A percentile compares a stretch with the other conserved stretches of the same genome.
These are phyloP conservation scores for Bauhinia variegata DNA, from an alignment of 306 rosid species.

Conservation along the genomic window DNA sequence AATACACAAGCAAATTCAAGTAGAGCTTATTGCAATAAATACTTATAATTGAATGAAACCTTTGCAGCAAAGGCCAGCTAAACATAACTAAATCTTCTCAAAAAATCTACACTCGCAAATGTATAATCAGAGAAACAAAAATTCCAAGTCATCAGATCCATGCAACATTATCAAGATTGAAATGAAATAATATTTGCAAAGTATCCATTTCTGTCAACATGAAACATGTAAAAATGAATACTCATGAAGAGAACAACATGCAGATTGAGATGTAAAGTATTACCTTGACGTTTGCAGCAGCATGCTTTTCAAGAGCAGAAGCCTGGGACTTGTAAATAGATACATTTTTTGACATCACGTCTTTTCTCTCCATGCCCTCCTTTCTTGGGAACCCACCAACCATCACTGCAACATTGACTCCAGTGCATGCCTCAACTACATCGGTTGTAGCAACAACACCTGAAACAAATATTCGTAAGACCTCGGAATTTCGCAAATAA, in stretches of 20 bases:
- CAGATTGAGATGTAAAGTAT: background rate
- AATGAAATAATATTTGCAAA: background rate
- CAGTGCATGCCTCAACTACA: constrained; percentile 94
- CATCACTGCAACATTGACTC: constrained; percentile 88
- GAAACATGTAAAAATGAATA: background rate
- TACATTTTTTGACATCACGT: constrained; percentile 93
- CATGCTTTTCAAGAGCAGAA: constrained; percentile 91
- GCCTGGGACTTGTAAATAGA: constrained; percentile 96
- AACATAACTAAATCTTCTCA: no score
- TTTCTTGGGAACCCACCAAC: constrained; percentile 99
- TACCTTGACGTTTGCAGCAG: constrained; percentile 97
- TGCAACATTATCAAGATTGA: background rate
- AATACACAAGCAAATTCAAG: background rate
- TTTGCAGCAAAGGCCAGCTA: no score
- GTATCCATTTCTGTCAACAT: background rate
- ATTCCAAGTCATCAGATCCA: background rate
- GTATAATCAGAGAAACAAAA: no score
- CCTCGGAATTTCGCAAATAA: constrained; percentile 7
- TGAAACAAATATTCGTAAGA: constrained; percentile 39
- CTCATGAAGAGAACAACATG: background rate
- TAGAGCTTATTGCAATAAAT: no score
- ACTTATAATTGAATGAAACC: no score
- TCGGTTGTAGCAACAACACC: constrained; percentile 99
- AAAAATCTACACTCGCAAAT: no score
- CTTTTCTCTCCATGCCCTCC: constrained; percentile 99